These are phyloP conservation scores for Powellomyces hirtus DNA, from an alignment of 192 early-diverging fungal genomes.

Conservation along the genomic window DNA sequence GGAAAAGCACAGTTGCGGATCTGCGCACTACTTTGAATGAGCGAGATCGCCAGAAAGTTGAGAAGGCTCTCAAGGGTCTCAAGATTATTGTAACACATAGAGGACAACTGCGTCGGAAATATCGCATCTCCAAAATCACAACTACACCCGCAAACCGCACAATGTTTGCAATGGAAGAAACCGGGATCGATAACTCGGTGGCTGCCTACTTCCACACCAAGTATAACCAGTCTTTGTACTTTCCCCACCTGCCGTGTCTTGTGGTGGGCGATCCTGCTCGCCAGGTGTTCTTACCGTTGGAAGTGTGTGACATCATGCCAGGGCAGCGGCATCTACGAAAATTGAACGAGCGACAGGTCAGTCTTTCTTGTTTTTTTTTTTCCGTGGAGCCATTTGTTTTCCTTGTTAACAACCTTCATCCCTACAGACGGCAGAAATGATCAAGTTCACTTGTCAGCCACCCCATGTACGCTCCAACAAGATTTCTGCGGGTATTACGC, in stretches of 20 bases:
- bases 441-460: conserved; percentile 83
- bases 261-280: conserved; percentile 65
- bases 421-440: conserved; percentile 89
- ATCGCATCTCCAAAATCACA: conserved; percentile 70
- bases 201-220: conserved; percentile 74
- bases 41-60: conserved; percentile 47
- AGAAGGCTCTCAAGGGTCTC: conserved; percentile 46
- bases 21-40: conserved; percentile 46
- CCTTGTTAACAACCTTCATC: background rate
- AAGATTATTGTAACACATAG: conserved; percentile 56
- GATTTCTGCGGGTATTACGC: conserved; percentile 71
- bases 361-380: no score
- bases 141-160: conserved; percentile 62
- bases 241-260: conserved; percentile 74
- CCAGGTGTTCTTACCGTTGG: conserved; percentile 78
- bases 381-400: background rate
- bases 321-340: conserved; percentile 84
- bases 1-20: conserved; percentile 44
- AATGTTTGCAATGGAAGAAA: conserved; percentile 57
- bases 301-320: conserved; percentile 79
- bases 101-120: conserved; percentile 69
- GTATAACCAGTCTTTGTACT: conserved; percentile 70
- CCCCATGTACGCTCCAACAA: conserved; percentile 82
- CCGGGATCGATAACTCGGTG: conserved; percentile 62
- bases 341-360: conserved; percentile 67